These are phyloP conservation scores for Selenicereus undatus DNA, from an alignment of 148 eudicot species.

Conservation along the genomic window DNA sequence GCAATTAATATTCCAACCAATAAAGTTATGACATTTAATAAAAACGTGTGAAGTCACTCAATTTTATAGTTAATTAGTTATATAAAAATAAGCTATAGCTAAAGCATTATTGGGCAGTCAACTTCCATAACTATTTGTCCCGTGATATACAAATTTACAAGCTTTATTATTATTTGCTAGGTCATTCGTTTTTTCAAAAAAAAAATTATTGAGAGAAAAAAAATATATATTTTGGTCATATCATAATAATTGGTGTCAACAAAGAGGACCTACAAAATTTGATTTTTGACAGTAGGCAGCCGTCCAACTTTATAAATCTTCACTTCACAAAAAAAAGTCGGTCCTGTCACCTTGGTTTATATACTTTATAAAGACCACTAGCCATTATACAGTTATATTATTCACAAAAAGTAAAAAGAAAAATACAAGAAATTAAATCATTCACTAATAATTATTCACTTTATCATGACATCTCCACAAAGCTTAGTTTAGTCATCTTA, in stretches of 20 bases:
- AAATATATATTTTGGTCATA: background rate
- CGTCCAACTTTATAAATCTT: constrained; percentile 17
- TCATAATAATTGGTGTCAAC: constrained; percentile 16
- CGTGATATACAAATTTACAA: constrained; percentile 11
- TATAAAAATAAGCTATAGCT: background rate
- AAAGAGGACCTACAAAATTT: constrained; percentile 19
- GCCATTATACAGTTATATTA: no score
- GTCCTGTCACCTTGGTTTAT: background rate
- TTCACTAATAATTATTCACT: constrained; percentile 7
- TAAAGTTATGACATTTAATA: no score
- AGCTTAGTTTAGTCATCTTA: background rate
- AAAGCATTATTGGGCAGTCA: constrained; percentile 4
- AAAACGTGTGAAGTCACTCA: no score
- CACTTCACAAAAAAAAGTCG: background rate
- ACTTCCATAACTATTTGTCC: constrained; percentile 22
- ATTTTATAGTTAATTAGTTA: no score
- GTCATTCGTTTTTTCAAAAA: no score
- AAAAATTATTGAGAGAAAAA: no score
- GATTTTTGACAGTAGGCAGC: constrained; percentile 19
- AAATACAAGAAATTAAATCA: background rate
- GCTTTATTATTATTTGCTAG: background rate
- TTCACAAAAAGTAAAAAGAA: no score
- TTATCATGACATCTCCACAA: background rate
- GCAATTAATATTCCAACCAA: no score
- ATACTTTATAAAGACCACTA: no score